Evolutionary conservation across 805 yeast genomes (phyloP).

Genomic region (Hanseniaspora taiwanica): DNA sequence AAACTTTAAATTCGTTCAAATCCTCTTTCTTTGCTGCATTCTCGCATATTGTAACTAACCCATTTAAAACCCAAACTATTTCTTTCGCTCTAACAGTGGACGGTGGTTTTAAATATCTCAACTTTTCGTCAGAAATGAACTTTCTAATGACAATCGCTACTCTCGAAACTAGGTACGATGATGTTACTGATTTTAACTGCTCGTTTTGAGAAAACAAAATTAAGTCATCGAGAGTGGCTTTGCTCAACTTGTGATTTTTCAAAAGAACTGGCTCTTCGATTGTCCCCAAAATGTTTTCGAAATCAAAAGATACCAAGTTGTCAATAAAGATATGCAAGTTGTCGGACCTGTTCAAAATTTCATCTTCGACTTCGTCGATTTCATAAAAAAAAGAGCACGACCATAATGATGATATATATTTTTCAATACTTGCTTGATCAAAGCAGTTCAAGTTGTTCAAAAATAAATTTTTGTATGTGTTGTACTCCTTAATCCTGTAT

Average conservation of each 20-base stretch:
- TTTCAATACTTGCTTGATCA: constrained; percentile 24
- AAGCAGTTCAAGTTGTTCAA: constrained; percentile 25
- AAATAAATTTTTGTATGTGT: constrained; percentile 27
- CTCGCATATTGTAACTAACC: constrained; percentile 25
- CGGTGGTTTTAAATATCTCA: constrained; percentile 51
- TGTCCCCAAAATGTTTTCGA: constrained; percentile 46
- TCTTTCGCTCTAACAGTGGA: constrained; percentile 56
- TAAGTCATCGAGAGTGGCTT: constrained; percentile 43
- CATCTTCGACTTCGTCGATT: constrained; percentile 40
- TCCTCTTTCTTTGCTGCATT: not conserved
- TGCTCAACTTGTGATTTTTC: constrained; percentile 36
- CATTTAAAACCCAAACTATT: constrained; percentile 32
- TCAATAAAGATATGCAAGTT: constrained; percentile 26
- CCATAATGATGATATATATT: constrained; percentile 40
- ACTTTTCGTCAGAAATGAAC: constrained; percentile 46
- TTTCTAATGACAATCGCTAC: constrained; percentile 48
- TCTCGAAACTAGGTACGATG: constrained; percentile 43
- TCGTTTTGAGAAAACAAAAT: constrained; percentile 22
- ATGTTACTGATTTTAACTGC: constrained; percentile 17
- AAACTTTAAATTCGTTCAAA: constrained; percentile 7
- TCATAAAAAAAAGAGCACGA: constrained; percentile 45
- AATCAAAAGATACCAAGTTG: constrained; percentile 28
- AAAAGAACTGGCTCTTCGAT: constrained; percentile 36
- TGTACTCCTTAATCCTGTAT: constrained; percentile 34
- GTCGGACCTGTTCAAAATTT: constrained; percentile 17